Percentiles rank a stretch among this genome's conserved stretches.
Conservation (phyloP, 2,329 filamentous ascomycete genomes). For the Trichoderma brevicompactum region DNA sequence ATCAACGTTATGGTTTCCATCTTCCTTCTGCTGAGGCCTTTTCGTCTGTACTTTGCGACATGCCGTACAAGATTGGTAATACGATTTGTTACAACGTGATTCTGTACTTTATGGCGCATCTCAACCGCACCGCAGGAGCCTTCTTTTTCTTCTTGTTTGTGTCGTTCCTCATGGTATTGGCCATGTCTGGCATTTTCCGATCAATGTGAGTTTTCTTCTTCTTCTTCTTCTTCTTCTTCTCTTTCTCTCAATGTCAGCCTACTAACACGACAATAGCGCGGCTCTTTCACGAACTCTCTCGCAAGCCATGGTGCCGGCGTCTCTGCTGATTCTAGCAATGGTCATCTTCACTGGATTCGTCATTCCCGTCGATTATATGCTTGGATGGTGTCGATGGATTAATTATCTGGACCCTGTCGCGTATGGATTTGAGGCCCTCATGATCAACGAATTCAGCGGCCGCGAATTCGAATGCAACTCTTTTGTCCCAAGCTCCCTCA, state of each 20-base stretch:
- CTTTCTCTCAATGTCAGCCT: neutral
- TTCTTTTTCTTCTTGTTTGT: constrained; percentile 54
- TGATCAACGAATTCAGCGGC: constrained; percentile 67
- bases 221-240: too few species aligned
- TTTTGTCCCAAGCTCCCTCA: constrained; percentile 35
- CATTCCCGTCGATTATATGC: constrained; percentile 53
- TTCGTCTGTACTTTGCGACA: constrained; percentile 46
- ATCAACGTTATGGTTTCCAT: constrained; percentile 47
- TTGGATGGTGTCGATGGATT: constrained; percentile 71
- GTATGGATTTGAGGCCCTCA: constrained; percentile 68
- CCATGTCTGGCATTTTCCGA: constrained; percentile 68
- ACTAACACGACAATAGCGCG: neutral
- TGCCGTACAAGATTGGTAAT: constrained; percentile 50
- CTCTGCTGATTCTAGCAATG: constrained; percentile 42
- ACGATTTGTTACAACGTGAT: constrained; percentile 44
- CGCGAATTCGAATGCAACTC: constrained; percentile 39
- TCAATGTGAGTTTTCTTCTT: constrained; percentile 32
- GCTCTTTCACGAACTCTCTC: constrained; percentile 58
- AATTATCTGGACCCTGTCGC: constrained; percentile 68
- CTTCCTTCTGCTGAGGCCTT: constrained; percentile 44
- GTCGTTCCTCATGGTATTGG: constrained; percentile 57
- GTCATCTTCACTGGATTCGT: constrained; percentile 56
- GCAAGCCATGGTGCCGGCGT: constrained; percentile 50
- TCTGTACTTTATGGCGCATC: constrained; percentile 51
- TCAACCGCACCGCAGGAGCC: constrained; percentile 46